phyloP scores from a whole-genome alignment of 306 rosid species.

The Alnus rubra region DNA sequence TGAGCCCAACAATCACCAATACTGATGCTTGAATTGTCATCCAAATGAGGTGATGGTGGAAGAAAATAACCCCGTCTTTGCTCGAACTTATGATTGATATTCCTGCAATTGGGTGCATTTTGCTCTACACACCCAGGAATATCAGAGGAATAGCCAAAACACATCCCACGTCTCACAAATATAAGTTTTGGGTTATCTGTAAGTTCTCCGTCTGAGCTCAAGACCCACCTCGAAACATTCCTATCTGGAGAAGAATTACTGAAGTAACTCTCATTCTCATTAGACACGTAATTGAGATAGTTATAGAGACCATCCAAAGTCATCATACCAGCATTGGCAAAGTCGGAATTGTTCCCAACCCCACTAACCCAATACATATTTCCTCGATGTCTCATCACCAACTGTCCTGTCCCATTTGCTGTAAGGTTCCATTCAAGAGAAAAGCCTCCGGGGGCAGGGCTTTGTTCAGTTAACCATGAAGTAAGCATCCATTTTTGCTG shows the following conservation, averaged over 20 bases:
- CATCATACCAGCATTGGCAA: neutral
- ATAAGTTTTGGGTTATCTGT: neutral
- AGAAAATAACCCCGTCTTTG: neutral
- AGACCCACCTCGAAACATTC: neutral
- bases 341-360: neutral
- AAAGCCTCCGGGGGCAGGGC: neutral
- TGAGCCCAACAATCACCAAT: slow-evolving; percentile 13
- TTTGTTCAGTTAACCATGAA: neutral
- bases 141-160: neutral
- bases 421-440: slow-evolving; percentile 1
- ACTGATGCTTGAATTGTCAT: neutral
- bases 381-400: neutral
- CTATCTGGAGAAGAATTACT: neutral
- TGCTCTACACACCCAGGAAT: neutral
- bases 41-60: neutral
- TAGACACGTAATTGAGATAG: neutral
- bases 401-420: neutral
- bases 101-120: neutral
- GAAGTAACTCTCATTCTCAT: slow-evolving; percentile 1
- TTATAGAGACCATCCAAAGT: neutral
- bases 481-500: neutral
- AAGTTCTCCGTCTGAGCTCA: neutral
- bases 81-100: neutral
- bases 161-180: neutral
- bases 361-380: neutral